These are phyloP conservation scores for Sporothrix pallida DNA, from an alignment of 2,329 filamentous ascomycete genomes.

Conservation along the genomic window DNA sequence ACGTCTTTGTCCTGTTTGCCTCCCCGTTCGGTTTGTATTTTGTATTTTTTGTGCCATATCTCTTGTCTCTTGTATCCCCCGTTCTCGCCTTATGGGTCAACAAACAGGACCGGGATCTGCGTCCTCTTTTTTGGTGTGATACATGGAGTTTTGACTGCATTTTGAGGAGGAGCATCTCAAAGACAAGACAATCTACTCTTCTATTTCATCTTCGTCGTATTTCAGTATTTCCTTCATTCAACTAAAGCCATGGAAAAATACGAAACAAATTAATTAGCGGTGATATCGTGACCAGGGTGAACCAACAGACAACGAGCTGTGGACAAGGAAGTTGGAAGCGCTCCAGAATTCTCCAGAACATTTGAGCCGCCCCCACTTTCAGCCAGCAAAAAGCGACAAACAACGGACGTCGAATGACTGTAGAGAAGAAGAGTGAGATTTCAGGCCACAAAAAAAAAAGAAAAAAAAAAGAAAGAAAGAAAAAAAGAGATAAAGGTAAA, in stretches of 20 bases:
- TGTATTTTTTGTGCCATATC: background rate
- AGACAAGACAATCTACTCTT: too few species aligned
- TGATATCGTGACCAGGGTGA: background rate
- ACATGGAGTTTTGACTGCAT: too few species aligned
- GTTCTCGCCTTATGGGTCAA: background rate
- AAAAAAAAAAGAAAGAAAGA: too few species aligned
- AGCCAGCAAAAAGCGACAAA: background rate
- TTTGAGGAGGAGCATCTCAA: too few species aligned
- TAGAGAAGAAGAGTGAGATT: too few species aligned
- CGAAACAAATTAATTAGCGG: background rate
- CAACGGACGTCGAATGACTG: too few species aligned
- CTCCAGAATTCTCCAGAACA: slow-evolving; percentile 28
- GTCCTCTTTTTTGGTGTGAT: too few species aligned
- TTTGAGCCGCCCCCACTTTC: background rate
- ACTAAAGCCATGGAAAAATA: too few species aligned
- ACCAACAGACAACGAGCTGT: background rate
- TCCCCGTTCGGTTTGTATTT: background rate
- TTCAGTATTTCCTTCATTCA: too few species aligned
- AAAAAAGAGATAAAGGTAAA: too few species aligned
- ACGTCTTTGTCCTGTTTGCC: background rate
- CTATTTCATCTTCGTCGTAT: too few species aligned
- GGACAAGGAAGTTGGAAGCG: background rate
- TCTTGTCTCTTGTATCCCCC: background rate
- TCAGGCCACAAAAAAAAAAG: background rate
- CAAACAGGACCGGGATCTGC: too few species aligned